Evolutionary conservation across 2,329 filamentous ascomycete species (phyloP).

Genomic region (Periglandula ipomoeae): DNA sequence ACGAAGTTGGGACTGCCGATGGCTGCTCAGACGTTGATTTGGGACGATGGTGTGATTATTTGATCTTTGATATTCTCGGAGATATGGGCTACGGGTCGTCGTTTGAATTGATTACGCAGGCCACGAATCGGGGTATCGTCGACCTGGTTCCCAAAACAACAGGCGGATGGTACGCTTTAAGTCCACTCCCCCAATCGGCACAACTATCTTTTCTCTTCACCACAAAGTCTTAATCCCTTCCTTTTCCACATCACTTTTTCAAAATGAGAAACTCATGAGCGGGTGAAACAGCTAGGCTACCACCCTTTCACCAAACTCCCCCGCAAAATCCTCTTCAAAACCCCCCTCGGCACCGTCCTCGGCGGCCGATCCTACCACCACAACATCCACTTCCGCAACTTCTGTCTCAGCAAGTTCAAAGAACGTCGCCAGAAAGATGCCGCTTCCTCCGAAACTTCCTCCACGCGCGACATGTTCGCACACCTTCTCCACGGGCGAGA

Average conservation of each 20-base stretch:
- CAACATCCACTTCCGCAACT: not conserved
- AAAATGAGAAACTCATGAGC: no score
- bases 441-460: not conserved
- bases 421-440: not conserved
- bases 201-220: not conserved
- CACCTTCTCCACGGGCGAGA: slow-evolving; percentile 14
- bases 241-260: not conserved
- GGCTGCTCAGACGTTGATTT: slow-evolving; percentile 10
- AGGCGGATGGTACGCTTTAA: slow-evolving; percentile 10
- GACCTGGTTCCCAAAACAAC: slow-evolving; percentile 11
- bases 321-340: slow-evolving; percentile 1
- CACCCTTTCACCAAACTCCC: not conserved
- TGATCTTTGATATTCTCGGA: slow-evolving; percentile 15
- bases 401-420: slow-evolving; percentile 7
- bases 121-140: slow-evolving; percentile 11
- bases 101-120: slow-evolving; percentile 12
- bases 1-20: slow-evolving; percentile 8
- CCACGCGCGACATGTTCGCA: slow-evolving; percentile 15
- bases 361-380: not conserved
- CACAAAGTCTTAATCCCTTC: not conserved
- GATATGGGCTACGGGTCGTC: slow-evolving; percentile 15
- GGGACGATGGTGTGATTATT: slow-evolving; percentile 12
- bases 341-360: not conserved
- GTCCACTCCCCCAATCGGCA: not conserved
- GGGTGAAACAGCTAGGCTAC: slow-evolving; percentile 4